Conservation (phyloP, 352 stramenopile species). For the Phytopythium kandeliae region DNA sequence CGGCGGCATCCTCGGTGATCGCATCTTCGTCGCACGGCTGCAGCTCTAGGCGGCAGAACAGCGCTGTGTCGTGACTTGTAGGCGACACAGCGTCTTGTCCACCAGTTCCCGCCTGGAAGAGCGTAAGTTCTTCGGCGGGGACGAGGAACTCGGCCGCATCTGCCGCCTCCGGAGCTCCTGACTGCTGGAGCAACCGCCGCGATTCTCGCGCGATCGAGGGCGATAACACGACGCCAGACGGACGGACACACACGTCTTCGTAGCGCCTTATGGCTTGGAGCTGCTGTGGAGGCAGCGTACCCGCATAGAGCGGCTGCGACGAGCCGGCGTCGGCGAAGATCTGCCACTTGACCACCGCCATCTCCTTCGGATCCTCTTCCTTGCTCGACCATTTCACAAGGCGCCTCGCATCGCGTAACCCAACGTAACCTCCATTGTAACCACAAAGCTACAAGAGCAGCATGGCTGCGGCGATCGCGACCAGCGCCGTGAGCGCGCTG, state of each 20-base stretch:
- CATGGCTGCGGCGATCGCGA: constrained; percentile 15
- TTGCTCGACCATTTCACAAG: background rate
- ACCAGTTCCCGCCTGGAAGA: constrained; percentile 1
- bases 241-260: background rate
- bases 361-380: no score
- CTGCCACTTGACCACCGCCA: constrained; percentile 21
- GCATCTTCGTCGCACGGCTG: constrained; percentile 1
- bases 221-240: background rate
- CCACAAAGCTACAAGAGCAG: constrained; percentile 14
- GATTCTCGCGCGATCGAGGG: constrained; percentile 14
- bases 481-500: constrained; percentile 8
- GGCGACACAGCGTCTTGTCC: background rate
- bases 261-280: background rate
- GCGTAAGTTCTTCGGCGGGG: constrained; percentile 18
- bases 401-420: constrained; percentile 8
- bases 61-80: constrained; percentile 5
- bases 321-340: constrained; percentile 19
- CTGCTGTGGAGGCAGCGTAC: constrained; percentile 13
- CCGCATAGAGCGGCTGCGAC: constrained; percentile 13
- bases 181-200: constrained; percentile 5
- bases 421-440: constrained; percentile 12
- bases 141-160: constrained; percentile 15
- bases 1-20: background rate
- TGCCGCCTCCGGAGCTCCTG: background rate
- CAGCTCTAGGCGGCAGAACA: constrained; percentile 30